Base-by-base conservation (phyloP, 2,329 filamentous ascomycete genomes). In the Exophiala calicioides region DNA sequence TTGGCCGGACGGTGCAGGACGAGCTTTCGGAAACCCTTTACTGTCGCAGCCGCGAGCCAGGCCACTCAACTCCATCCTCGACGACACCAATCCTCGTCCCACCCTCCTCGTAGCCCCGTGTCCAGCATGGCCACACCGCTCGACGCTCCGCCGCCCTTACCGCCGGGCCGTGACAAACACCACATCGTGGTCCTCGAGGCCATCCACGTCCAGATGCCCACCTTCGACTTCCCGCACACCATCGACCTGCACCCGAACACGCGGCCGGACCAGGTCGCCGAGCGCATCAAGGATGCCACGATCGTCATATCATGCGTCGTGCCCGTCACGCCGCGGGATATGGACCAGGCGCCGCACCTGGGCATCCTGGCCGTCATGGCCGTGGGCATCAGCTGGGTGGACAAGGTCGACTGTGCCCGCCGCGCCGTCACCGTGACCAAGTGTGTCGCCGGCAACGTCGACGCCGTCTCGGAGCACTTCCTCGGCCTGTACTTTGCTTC, bases 401-500 rank as follows among this genome's bases (percentile, higher is more conserved):
- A 76, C 56, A 65, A 73, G 26, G 61, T 65, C 3, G 70, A 70
- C 35, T 71, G 68, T 47, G 63, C 63, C 29, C 62, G 64, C 40
- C 65, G 70, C 12, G 70, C 70, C 23, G 67, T 78, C 40, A 64
- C 66, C 10, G 67, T 78, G 27, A 68, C 66, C 37, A 75, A 75
- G 39, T 71, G 68, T 33, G 71, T 73, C 3, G 66, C 62, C n/a
- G 69, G 72, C 16, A 76, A 76, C 42, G 65, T 74, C 34, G 68
- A 74, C 35, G 61, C 70, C 33, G 74, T 77, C 7, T 66, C 66
- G 21, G 75, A 78, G 57, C 75, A 77, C 64, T 74, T 74, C 8
- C 67, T 78, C 30, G 72, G 68, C 32, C 56, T 78, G 46, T 76
- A 75, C 58, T 75, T 74, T 53, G 71, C 72, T 4, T 60, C 71